These are phyloP conservation scores for Cryptosporidium ryanae DNA, from an alignment of 169 alveolate species.

Conservation along the genomic window DNA sequence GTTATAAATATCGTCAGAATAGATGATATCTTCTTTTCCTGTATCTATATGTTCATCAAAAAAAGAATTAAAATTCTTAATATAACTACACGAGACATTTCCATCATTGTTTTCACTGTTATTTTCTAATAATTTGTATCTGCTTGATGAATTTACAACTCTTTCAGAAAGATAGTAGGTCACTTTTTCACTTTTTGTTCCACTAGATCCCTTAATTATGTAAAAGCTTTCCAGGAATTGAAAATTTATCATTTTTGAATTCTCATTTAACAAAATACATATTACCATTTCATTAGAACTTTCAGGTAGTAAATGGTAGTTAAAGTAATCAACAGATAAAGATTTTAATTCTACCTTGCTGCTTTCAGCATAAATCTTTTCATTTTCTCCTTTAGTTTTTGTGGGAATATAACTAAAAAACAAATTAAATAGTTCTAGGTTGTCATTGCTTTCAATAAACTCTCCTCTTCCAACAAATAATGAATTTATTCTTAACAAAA, in stretches of 20 bases:
- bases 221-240: constrained; percentile 15
- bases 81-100: neutral
- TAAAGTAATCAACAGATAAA: constrained; percentile 16
- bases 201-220: neutral
- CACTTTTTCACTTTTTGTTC: no score
- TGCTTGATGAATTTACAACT: neutral
- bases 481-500: constrained; percentile 7
- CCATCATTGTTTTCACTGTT: neutral
- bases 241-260: constrained; percentile 11
- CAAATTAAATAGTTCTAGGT: no score
- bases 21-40: neutral
- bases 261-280: constrained; percentile 16
- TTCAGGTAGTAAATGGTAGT: constrained; percentile 28
- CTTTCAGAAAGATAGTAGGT: no score
- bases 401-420: no score
- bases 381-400: no score
- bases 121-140: neutral
- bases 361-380: no score
- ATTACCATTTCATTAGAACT: constrained; percentile 20
- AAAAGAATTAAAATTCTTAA: neutral
- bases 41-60: neutral
- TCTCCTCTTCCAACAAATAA: neutral
- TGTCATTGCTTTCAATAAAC: neutral
- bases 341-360: neutral
- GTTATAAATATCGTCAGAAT: constrained; percentile 11